A percentile compares a stretch with the other conserved stretches of the same genome.
phyloP scores from a whole-genome alignment of 805 yeast species.

The Kuraishia cidri region DNA sequence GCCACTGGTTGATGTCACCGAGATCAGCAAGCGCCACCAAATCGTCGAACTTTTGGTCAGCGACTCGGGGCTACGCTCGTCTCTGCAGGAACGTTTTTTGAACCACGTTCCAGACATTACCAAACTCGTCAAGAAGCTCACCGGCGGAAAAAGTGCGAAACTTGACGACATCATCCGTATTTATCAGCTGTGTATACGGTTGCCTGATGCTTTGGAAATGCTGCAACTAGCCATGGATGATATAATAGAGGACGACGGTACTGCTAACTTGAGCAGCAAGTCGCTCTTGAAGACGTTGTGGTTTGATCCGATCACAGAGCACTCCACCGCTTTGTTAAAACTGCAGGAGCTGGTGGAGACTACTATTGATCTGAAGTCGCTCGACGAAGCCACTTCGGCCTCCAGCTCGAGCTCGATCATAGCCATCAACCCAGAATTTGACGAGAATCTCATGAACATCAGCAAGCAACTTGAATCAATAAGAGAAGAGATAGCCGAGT shows the following conservation, averaged over 20 bases:
- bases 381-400: conserved; percentile 62
- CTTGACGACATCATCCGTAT: conserved; percentile 86
- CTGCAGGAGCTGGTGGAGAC: conserved; percentile 85
- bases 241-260: conserved; percentile 8
- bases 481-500: conserved; percentile 42
- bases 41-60: conserved; percentile 71
- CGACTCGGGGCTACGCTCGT: conserved; percentile 57
- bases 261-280: no score
- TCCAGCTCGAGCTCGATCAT: conserved; percentile 26
- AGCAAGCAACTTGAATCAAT: conserved; percentile 47
- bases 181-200: conserved; percentile 64
- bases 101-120: conserved; percentile 77
- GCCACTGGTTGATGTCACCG: conserved; percentile 63
- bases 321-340: conserved; percentile 45
- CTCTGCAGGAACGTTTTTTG: conserved; percentile 58
- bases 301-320: conserved; percentile 44
- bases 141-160: conserved; percentile 34
- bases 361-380: conserved; percentile 79
- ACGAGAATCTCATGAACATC: conserved; percentile 59
- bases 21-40: conserved; percentile 59
- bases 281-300: conserved; percentile 28
- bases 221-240: conserved; percentile 33
- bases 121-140: conserved; percentile 61
- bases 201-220: conserved; percentile 60
- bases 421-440: conserved; percentile 84